phyloP scores from a whole-genome alignment of 768 basidiomycete species.

The Vararia minispora region DNA sequence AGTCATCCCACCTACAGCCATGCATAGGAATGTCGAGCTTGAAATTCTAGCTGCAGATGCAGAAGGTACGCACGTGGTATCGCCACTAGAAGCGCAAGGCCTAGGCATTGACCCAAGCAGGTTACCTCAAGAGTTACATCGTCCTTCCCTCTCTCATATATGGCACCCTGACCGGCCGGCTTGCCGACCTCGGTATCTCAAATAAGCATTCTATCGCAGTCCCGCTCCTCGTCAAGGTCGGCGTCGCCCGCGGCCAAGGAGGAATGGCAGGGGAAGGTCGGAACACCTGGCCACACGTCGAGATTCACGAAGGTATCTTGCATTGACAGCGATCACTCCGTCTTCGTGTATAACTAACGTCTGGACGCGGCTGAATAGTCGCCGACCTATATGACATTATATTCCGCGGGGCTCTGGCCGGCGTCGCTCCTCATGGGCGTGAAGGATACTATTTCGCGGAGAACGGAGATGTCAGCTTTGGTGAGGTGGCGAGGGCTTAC shows the following conservation, averaged over 20 bases:
- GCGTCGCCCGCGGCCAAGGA: slow-evolving; percentile 34
- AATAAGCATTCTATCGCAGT: slow-evolving; percentile 42
- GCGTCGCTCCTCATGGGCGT: slow-evolving; percentile 17
- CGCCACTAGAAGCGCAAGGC: neutral
- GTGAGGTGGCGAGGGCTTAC: slow-evolving; percentile 24
- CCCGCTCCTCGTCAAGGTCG: slow-evolving; percentile 30
- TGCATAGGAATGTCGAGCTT: slow-evolving; percentile 39
- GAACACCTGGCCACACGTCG: slow-evolving; percentile 47
- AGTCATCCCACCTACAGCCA: slow-evolving; percentile 32
- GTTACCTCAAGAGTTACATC: slow-evolving; percentile 38
- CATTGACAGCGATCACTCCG: slow-evolving; percentile 8
- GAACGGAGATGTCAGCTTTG: slow-evolving; percentile 20
- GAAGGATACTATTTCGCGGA: slow-evolving; percentile 24
- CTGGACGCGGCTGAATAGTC: slow-evolving; percentile 20
- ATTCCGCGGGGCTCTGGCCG: slow-evolving; percentile 24
- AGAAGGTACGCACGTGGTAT: slow-evolving; percentile 23
- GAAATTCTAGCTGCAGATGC: slow-evolving; percentile 32
- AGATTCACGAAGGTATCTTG: slow-evolving; percentile 44
- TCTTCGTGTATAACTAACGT: neutral
- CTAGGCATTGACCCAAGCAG: slow-evolving; percentile 17
- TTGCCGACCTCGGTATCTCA: slow-evolving; percentile 40
- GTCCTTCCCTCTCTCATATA: slow-evolving; percentile 46
- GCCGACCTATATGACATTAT: slow-evolving; percentile 30
- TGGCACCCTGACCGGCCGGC: slow-evolving; percentile 32
- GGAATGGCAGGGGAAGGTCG: slow-evolving; percentile 44